phyloP scores from a whole-genome alignment of 257 asterid species.

The Primulina huaijiensis region DNA sequence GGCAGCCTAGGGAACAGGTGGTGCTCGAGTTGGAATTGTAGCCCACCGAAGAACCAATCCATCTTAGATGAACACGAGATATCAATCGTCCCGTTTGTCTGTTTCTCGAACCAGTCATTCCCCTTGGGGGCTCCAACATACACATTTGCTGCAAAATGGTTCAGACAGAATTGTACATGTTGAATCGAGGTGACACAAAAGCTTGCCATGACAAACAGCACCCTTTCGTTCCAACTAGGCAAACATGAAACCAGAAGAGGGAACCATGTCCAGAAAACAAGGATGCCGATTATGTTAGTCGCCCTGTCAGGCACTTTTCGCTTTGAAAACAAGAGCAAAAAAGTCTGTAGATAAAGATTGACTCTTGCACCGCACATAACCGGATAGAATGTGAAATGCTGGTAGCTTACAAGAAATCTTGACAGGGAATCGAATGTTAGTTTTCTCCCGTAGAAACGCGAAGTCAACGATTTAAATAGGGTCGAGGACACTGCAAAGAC shows the following conservation, averaged over 20 bases:
- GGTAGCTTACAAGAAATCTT: conserved; percentile 63
- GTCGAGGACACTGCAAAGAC: conserved; percentile 62
- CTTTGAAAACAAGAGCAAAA: conserved; percentile 55
- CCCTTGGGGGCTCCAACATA: conserved; percentile 74
- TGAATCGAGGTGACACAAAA: conserved; percentile 60
- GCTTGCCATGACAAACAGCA: conserved; percentile 52
- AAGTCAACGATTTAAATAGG: conserved; percentile 49
- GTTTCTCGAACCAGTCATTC: conserved; percentile 88
- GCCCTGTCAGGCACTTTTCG: conserved; percentile 64
- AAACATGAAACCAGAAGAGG: conserved; percentile 62
- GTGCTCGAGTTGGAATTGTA: conserved; percentile 86
- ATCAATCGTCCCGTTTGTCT: conserved; percentile 73
- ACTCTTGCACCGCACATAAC: conserved; percentile 63
- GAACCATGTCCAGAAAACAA: conserved; percentile 87
- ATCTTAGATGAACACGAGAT: conserved; percentile 59
- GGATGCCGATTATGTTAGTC: conserved; percentile 58
- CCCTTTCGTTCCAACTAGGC: conserved; percentile 68
- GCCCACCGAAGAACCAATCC: conserved; percentile 91
- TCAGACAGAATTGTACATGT: conserved; percentile 75
- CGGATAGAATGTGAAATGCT: conserved; percentile 70
- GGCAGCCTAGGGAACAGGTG: conserved; percentile 93
- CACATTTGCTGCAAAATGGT: conserved; percentile 78
- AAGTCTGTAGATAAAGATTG: conserved; percentile 72
- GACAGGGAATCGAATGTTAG: conserved; percentile 59
- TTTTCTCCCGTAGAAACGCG: conserved; percentile 57